Conservation (phyloP, 73 alveolate species). For the Paramecium tetraurelia region DNA sequence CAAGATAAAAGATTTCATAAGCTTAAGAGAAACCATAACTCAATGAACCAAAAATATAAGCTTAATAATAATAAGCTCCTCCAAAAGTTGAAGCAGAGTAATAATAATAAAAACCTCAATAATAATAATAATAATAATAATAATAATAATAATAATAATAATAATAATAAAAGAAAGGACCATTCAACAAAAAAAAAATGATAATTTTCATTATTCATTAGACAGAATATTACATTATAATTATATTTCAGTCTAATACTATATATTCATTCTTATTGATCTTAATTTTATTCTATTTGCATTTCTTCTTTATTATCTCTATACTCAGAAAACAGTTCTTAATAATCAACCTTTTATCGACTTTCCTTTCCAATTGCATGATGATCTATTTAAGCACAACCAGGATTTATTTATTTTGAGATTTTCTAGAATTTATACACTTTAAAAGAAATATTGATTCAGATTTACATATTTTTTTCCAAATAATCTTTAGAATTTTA, state of each 20-base stretch:
- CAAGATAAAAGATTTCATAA: neutral
- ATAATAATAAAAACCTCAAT: neutral
- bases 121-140: neutral
- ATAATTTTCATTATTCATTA: neutral
- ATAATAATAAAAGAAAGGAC: neutral
- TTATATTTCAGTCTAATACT: neutral
- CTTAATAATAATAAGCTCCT: neutral
- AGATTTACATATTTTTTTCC: constrained; percentile 41
- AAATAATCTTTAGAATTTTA: constrained; percentile 82
- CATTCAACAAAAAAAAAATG: neutral
- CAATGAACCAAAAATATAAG: neutral
- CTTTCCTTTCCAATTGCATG: neutral
- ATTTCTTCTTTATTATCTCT: constrained; percentile 17
- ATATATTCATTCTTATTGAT: neutral
- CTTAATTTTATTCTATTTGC: constrained; percentile 57
- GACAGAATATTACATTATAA: neutral
- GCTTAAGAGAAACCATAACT: constrained; percentile 13
- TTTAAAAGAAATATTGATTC: neutral
- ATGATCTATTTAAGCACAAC: constrained; percentile 1
- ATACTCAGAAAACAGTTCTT: constrained; percentile 2
- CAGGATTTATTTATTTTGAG: neutral
- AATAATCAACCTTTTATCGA: neutral
- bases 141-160: neutral
- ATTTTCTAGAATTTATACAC: neutral
- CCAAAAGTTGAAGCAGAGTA: neutral